These are phyloP conservation scores for Cutaneotrichosporon sp. DNA, from an alignment of 1,284 basidiomycete species.

Conservation along the genomic window DNA sequence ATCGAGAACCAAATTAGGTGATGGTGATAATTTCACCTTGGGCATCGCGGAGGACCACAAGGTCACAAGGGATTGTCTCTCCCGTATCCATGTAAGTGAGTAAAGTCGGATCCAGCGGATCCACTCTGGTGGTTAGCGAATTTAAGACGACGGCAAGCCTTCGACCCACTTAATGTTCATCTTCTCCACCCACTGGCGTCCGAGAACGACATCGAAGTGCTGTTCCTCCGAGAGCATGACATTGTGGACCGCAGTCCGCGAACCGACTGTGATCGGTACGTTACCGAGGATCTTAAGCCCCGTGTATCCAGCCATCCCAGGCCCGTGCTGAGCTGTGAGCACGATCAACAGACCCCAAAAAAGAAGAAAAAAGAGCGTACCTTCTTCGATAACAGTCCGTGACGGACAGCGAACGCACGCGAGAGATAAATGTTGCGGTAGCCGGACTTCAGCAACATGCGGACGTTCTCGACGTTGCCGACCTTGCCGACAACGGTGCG, in stretches of 20 bases:
- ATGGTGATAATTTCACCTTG: conserved; percentile 81
- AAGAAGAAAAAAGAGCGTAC: conserved; percentile 21
- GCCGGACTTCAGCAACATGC: conserved; percentile 90
- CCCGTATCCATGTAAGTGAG: conserved; percentile 91
- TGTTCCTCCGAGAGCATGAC: conserved; percentile 79
- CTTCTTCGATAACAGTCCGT: conserved; percentile 76
- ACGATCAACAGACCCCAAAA: too few species aligned
- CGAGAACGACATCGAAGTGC: conserved; percentile 94
- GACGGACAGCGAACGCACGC: conserved; percentile 80
- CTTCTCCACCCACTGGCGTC: conserved; percentile 88
- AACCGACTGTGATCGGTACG: conserved; percentile 60
- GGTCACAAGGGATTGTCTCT: conserved; percentile 86
- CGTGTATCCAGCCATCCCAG: conserved; percentile 44
- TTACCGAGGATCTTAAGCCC: conserved; percentile 59
- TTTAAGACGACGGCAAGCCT: too few species aligned
- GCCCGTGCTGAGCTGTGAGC: conserved; percentile 25
- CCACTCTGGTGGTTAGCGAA: conserved; percentile 53
- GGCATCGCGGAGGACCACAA: conserved; percentile 71
- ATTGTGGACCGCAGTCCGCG: conserved; percentile 51
- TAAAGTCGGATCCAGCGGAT: conserved; percentile 72
- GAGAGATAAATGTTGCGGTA: conserved; percentile 94
- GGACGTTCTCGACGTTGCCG: conserved; percentile 79
- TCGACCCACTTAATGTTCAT: conserved; percentile 62
- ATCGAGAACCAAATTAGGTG: conserved; percentile 57
- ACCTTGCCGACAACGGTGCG: conserved; percentile 87